phyloP scores from a whole-genome alignment of 176 grass and related monocot species.

The Phragmites australis region DNA sequence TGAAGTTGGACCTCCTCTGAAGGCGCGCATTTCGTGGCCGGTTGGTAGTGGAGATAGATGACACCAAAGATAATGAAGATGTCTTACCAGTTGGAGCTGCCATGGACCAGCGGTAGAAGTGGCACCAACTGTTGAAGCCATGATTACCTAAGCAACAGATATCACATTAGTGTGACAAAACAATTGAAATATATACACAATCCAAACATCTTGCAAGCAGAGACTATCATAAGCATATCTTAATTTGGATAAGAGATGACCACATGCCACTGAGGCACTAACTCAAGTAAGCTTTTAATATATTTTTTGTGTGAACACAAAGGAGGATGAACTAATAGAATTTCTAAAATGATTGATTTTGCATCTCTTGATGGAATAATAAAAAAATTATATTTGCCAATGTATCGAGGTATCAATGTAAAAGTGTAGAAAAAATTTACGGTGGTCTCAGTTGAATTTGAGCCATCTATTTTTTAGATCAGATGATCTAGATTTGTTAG shows the following conservation, averaged over 20 bases:
- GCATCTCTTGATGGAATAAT: background rate
- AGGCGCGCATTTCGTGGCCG: conserved; percentile 41
- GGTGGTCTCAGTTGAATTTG: no score
- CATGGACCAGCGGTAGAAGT: conserved; percentile 72
- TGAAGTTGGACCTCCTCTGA: conserved; percentile 56
- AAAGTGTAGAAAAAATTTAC: no score
- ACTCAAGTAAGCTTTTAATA: no score
- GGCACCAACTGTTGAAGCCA: conserved; percentile 75
- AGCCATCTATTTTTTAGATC: no score
- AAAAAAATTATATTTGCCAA: no score
- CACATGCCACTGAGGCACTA: no score
- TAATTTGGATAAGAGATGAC: no score
- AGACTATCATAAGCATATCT: no score
- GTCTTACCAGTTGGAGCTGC: conserved; percentile 62
- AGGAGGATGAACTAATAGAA: background rate
- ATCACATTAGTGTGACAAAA: conserved; percentile 15
- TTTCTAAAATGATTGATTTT: background rate
- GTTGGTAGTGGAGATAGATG: no score
- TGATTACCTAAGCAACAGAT: conserved; percentile 27
- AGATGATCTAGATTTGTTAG: no score
- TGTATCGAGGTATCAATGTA: background rate
- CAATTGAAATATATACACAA: background rate
- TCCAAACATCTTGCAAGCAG: background rate
- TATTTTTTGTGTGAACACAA: no score
- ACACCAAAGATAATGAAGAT: no score